Evolutionary conservation across 2,329 filamentous ascomycete genomes (phyloP).

Genomic region (Colletotrichum sp.): DNA sequence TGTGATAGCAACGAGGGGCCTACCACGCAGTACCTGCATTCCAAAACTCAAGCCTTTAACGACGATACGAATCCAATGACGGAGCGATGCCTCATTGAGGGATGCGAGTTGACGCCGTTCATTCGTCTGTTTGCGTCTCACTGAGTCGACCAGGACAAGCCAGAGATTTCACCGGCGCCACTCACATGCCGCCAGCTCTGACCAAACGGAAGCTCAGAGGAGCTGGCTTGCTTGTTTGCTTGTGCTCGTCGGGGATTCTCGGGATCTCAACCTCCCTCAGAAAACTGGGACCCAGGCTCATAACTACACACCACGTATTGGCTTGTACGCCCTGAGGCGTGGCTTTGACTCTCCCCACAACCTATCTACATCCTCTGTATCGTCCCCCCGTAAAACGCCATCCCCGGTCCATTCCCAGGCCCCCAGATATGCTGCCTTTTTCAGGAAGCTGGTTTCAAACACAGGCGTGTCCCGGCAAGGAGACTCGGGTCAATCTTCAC

Average conservation of each 20-base stretch:
- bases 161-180: conserved; percentile 5
- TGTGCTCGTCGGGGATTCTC: conserved; percentile 18
- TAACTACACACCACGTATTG: not conserved
- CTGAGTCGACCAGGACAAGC: conserved; percentile 1
- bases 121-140: conserved; percentile 15
- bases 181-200: conserved; percentile 11
- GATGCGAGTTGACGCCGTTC: not conserved
- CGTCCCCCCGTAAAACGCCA: conserved; percentile 1
- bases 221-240: conserved; percentile 6
- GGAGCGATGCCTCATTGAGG: not conserved
- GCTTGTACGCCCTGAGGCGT: conserved; percentile 3
- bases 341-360: conserved; percentile 8
- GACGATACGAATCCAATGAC: not conserved
- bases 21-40: not conserved
- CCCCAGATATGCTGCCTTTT: conserved; percentile 6
- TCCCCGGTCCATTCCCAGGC: conserved; percentile 2
- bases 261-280: conserved; percentile 11
- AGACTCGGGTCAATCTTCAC: conserved; percentile 15
- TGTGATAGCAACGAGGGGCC: conserved; percentile 15
- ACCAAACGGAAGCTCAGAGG: conserved; percentile 1
- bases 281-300: not conserved
- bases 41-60: not conserved
- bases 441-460: conserved; percentile 20
- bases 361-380: conserved; percentile 3
- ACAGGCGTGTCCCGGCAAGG: conserved; percentile 9